Evolutionary conservation across 2,329 filamentous ascomycete species (phyloP), one percentile per base, ranked within the genome.

Genomic region (Raffaelea albimanens): DNA sequence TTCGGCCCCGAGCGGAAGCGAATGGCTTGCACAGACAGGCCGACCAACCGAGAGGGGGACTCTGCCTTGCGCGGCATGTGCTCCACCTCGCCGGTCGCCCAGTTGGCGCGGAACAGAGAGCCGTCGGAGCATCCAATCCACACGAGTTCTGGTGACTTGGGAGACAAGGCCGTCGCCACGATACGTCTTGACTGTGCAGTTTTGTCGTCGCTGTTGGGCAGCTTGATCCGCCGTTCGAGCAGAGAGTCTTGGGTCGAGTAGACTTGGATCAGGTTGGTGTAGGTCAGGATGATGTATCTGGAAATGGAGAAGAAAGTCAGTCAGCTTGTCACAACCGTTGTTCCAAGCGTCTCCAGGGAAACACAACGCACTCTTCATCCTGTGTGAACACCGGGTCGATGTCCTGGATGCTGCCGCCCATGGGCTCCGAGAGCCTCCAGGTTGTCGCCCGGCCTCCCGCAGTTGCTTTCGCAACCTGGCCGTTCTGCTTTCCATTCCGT

Each of bases 211-310:
- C 56, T 52, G n/a, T 55, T 56, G 8, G 55, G 69, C 54, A 83
- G 68, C 13, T 76, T 68, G 43, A 96, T 82, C 48, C 81, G 79
- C 55, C 87, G 82, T 41, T 87, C 72, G 20, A 94, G 77, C 44
- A 94, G 76, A 2, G 93, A 97, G 47, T 88, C 89, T 53, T 78
- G 71, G 25, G 87, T 79, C 2, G 86, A 85, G 64, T 93, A 95
- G 22, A 95, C 75, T 61, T 89, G 85, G 46, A 96, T 71, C 10
- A 83, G 83, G 23, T 78, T 82, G 51, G 82, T 77, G 58, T 87
- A 87, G 29, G 83, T 78, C 48, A 95, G 63, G 49, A 96, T 81
- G 36, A 96, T 62, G 64, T 83, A 76, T 60, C 87, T 49, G 34
- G 14, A 7, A n/a, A n/a, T 29, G 16, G 14, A 20, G 16, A 31